Evolutionary conservation across 192 early-diverging fungal genomes (phyloP).

Genomic region (Coemansia sp.): DNA sequence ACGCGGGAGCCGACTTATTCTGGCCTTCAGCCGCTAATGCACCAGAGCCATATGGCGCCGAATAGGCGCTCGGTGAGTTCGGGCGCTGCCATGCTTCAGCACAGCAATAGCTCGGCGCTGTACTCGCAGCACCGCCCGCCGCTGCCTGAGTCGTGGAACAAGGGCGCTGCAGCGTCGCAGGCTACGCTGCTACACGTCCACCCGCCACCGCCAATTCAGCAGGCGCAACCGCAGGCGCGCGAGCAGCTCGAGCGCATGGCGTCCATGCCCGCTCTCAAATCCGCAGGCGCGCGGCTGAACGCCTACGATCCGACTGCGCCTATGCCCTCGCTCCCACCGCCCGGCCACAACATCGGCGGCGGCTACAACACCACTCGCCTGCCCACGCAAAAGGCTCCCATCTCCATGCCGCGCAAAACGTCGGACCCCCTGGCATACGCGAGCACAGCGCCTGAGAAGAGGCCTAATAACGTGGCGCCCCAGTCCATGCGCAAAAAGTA

Average conservation of each 20-base stretch:
- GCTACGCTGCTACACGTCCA: not conserved
- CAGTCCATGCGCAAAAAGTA: constrained; percentile 49
- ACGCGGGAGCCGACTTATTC: constrained; percentile 8
- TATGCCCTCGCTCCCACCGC: constrained; percentile 13
- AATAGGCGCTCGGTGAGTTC: constrained; percentile 41
- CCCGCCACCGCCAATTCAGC: constrained; percentile 7
- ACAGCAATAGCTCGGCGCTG: constrained; percentile 8
- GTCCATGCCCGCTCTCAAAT: constrained; percentile 46
- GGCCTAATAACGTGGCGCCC: constrained; percentile 27
- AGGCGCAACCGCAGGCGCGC: constrained; percentile 11
- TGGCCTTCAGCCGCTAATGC: constrained; percentile 17
- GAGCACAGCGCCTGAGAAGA: constrained; percentile 28
- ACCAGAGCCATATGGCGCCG: constrained; percentile 9
- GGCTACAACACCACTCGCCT: not conserved
- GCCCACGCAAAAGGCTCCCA: not conserved
- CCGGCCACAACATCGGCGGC: not conserved
- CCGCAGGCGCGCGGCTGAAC: constrained; percentile 16
- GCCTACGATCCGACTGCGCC: constrained; percentile 38
- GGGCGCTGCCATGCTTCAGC: constrained; percentile 14
- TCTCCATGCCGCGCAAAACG: constrained; percentile 42
- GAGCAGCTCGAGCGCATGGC: constrained; percentile 53
- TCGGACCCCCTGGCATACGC: constrained; percentile 48
- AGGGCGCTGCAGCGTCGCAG: not conserved
- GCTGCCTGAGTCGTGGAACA: constrained; percentile 16
- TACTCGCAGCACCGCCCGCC: constrained; percentile 27